phyloP scores from a whole-genome alignment of 2,329 filamentous ascomycete genomes.

The Neoscytalidium dimidiatum region DNA sequence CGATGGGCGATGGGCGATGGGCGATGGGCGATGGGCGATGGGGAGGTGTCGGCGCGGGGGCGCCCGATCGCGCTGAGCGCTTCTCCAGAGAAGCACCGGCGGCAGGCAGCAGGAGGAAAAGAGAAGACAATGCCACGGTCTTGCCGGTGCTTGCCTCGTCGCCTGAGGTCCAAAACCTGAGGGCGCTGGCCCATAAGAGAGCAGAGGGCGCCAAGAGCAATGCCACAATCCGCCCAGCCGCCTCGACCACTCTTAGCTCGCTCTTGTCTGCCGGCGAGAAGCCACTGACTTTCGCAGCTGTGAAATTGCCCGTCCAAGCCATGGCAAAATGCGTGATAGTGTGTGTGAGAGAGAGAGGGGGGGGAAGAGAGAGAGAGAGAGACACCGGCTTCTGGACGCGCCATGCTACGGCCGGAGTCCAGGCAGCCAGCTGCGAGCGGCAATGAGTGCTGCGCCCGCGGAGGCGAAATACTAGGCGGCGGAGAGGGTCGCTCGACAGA shows the following conservation, averaged over 20 bases:
- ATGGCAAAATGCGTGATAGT: too few species aligned
- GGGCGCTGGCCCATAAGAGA: background rate
- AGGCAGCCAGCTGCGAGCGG: background rate
- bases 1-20: too few species aligned
- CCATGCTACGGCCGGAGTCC: background rate
- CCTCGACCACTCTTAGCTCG: background rate
- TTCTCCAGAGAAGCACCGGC: background rate
- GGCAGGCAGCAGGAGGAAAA: background rate
- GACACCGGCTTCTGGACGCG: background rate
- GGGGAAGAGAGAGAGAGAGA: too few species aligned
- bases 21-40: too few species aligned
- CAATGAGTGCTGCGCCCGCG: background rate
- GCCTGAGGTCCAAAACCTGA: background rate
- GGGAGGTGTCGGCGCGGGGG: background rate
- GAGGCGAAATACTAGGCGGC: background rate
- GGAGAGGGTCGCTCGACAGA: background rate
- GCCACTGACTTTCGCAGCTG: background rate
- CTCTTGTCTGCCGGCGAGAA: background rate
- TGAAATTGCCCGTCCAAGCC: background rate
- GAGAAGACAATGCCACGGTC: background rate
- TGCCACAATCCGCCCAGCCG: conserved; percentile 11
- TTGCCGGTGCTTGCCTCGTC: conserved; percentile 1
- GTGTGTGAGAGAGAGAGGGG: too few species aligned
- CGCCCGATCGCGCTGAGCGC: background rate
- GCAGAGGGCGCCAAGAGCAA: conserved; percentile 6